Conservation (phyloP, 441 rosid genomes). For the Croton laevigatus region DNA sequence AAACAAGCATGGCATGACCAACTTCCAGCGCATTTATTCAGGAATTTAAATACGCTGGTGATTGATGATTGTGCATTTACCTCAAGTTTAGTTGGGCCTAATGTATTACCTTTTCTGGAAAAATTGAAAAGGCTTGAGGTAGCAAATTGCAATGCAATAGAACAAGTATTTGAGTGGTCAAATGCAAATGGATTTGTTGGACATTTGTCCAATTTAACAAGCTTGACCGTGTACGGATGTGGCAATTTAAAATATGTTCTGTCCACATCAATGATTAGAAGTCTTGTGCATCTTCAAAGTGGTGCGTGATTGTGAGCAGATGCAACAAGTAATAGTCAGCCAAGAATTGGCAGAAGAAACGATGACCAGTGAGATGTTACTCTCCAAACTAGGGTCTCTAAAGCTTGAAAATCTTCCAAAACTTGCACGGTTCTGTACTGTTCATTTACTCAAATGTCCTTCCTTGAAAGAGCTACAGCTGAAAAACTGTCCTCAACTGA, state of each 20-base stretch:
- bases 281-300: constrained; percentile 1
- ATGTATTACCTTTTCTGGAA: constrained; percentile 1
- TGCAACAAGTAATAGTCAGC: constrained; percentile 12
- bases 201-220: background rate
- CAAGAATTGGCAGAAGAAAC: background rate
- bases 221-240: background rate
- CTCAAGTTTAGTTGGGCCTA: constrained; percentile 3
- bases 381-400: background rate
- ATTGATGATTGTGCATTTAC: constrained; percentile 5
- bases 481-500: background rate
- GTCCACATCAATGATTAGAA: constrained; percentile 6
- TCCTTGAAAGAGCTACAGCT: background rate
- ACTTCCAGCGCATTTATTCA: constrained; percentile 1
- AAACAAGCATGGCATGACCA: constrained; percentile 4
- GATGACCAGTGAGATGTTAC: background rate
- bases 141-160: constrained; percentile 11
- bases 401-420: constrained; percentile 17
- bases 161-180: constrained; percentile 14
- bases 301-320: background rate
- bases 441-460: constrained; percentile 5
- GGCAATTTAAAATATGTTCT: constrained; percentile 8
- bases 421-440: constrained; percentile 16
- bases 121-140: constrained; percentile 2
- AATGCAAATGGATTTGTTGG: background rate
- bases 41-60: background rate